Base-by-base conservation (phyloP, 768 basidiomycete species). In the Suillus tomentosus region DNA sequence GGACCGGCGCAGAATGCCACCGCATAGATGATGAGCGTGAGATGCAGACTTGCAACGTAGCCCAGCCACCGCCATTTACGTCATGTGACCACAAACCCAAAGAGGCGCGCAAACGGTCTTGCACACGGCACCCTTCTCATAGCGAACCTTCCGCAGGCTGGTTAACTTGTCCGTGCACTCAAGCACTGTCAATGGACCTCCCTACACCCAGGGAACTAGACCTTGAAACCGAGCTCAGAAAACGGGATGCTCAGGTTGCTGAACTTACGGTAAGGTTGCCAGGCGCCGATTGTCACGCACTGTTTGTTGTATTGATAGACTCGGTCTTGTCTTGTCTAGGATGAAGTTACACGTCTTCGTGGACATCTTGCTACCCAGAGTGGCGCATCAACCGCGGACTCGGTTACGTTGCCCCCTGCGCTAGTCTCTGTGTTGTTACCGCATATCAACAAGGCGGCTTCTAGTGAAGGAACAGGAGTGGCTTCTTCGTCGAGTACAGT, bases 161-260 rank as follows among this genome's bases (percentile, higher is more conserved):
- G 65, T 48, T 60, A 55, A 68, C 62, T 66, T 61, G 55, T 60
- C 55, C 43, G 51, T 40, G 53, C 67, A 64, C 36, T 62, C 63
- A 51, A 71, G 64, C 22, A 67, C 63, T 42, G 64, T 64, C 57
- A 62, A 91, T 92, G 90, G 85, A 87, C 65, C 77, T 92, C 40
- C 93, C 92, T 24, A 84, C 88, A 53, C 77, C 85, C 60, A 83
- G 92, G 74, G 91, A 94, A 77, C 80, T 92, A 66, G 91, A 94
- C 74, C 87, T 95, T 48, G 94, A 95, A 77, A 82, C 85, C 36
- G 81, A 90, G 15, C 79, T 94, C n/a, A 82, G 91, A 69, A 83
- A 88, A 72, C 84, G 90, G 72, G 91, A 95, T 76, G 79, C 80
- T 62, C 89, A 92, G 73, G 78, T 94, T 59, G 79, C 84, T 60